phyloP scores from a whole-genome alignment of 2,329 filamentous ascomycete species.

The Penicillium sp. region DNA sequence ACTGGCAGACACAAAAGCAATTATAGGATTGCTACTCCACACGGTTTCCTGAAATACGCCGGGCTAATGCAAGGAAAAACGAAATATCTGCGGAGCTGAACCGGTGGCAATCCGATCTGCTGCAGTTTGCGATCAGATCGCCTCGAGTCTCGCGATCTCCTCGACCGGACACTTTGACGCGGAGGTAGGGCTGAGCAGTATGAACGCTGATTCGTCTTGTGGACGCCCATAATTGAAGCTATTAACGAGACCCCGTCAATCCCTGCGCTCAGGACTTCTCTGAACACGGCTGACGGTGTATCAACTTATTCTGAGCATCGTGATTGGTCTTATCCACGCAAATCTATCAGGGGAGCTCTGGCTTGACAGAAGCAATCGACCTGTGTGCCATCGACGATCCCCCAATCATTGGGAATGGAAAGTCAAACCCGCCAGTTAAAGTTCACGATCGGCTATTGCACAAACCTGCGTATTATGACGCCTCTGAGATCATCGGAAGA shows the following conservation, averaged over 20 bases:
- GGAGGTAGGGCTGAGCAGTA: slow-evolving; percentile 7
- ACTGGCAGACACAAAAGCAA: background rate
- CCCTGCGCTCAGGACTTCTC: background rate
- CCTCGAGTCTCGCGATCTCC: slow-evolving; percentile 8
- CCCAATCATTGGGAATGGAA: background rate
- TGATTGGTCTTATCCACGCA: too few species aligned
- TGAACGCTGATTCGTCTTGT: too few species aligned
- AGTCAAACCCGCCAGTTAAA: slow-evolving; percentile 2
- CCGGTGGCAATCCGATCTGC: slow-evolving; percentile 21
- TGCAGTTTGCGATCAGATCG: slow-evolving; percentile 16
- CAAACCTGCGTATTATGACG: slow-evolving; percentile 1
- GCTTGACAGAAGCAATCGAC: slow-evolving; percentile 1
- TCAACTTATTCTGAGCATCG: background rate
- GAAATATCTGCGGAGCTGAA: slow-evolving; percentile 13
- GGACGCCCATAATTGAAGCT: too few species aligned
- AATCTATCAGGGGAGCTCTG: slow-evolving; percentile 6
- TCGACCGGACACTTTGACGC: slow-evolving; percentile 1
- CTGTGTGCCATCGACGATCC: slow-evolving; percentile 9
- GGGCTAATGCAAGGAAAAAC: slow-evolving; percentile 23
- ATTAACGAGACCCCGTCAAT: too few species aligned
- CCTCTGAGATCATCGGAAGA: slow-evolving; percentile 9
- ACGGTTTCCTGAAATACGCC: slow-evolving; percentile 1
- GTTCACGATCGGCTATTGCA: slow-evolving; percentile 10
- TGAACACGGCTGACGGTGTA: too few species aligned
- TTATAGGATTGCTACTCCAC: background rate